Evolutionary conservation across 2,329 filamentous ascomycete genomes (phyloP).

Genomic region (Leptographium wingfieldii): DNA sequence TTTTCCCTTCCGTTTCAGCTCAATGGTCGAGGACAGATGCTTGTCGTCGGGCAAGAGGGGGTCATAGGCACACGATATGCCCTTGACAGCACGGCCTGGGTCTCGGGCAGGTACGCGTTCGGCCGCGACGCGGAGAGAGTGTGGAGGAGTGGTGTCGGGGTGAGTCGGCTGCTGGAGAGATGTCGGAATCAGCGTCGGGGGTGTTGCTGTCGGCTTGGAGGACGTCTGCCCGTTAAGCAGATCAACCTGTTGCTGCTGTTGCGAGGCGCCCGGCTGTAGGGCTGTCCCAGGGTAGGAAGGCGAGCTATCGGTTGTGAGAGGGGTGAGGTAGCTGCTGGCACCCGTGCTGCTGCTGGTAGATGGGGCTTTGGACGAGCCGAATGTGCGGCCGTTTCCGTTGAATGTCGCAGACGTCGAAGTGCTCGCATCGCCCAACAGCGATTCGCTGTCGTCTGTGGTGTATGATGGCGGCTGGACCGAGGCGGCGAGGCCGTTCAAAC

Average conservation of each 20-base stretch:
- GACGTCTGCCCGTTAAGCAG: not conserved
- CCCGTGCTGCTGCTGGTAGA: slow-evolving; percentile 22
- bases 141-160: slow-evolving; percentile 16
- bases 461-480: slow-evolving; percentile 8
- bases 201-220: slow-evolving; percentile 18
- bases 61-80: slow-evolving; percentile 49
- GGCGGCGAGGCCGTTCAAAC: not conserved
- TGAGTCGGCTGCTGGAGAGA: slow-evolving; percentile 18
- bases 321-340: slow-evolving; percentile 35
- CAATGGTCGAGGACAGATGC: slow-evolving; percentile 30
- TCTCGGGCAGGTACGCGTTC: slow-evolving; percentile 45
- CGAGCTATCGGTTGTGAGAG: slow-evolving; percentile 39
- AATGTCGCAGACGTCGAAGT: not conserved
- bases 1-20: slow-evolving; percentile 41
- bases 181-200: slow-evolving; percentile 39
- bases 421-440: slow-evolving; percentile 41
- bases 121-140: slow-evolving; percentile 8
- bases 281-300: slow-evolving; percentile 22
- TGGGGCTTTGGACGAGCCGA: slow-evolving; percentile 1
- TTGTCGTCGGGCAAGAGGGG: slow-evolving; percentile 36
- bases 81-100: slow-evolving; percentile 38
- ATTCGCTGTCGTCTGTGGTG: slow-evolving; percentile 42
- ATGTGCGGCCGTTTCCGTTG: not conserved
- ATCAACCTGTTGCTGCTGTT: not conserved
- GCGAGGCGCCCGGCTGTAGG: not conserved